Base-by-base conservation (phyloP, 148 eudicot species). In the Camellia granthamiana region DNA sequence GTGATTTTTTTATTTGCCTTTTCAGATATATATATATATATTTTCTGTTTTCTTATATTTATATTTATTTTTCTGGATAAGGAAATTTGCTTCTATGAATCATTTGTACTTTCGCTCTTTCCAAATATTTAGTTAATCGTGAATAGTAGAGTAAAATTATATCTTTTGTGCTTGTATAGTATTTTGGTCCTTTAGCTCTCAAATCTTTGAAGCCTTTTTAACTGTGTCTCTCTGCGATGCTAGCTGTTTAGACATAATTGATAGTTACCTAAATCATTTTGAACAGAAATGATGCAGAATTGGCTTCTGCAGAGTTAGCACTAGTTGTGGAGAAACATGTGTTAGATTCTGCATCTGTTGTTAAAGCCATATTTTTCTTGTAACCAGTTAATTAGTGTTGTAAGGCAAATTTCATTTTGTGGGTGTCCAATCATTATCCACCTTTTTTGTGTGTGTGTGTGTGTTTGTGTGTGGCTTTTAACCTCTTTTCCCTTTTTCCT, bases 221-320 rank as follows among this genome's bases (percentile, higher is more conserved):
- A 19, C 67, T 30, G 4, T 66, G 46, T 66, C 70, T 41, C 23
- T 62, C 7, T 13, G 18, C 38, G 38, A 30, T 30, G 38, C 38
- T 30, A 30, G 38, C 38, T 30, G 38, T 30, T 30, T 30, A 30
- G 38, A 30, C 7, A n/a, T 70, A 62, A 67, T 47, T 42, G 41
- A 23, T 64, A 43, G 46, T 44, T 61, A 64, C 62, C 58, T 74
- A 67, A 69, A 49, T 67, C 65, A 49, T 62, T 83, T 81, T 61
- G 81, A 67, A 60, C 92, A 95, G 99, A 85, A 91, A 95, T 77
- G 99, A 95, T 88, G 99, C 99, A 58, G 99, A 97, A 84, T 85
- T 95, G 84, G 97, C 97, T 51, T 98, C 93, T 84, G 99, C 99
- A 66, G 98, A 95, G 87, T 83, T 95, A 79, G 90, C 97, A 43